Conservation (phyloP, 805 yeast genomes). For the Candida verbasci region DNA sequence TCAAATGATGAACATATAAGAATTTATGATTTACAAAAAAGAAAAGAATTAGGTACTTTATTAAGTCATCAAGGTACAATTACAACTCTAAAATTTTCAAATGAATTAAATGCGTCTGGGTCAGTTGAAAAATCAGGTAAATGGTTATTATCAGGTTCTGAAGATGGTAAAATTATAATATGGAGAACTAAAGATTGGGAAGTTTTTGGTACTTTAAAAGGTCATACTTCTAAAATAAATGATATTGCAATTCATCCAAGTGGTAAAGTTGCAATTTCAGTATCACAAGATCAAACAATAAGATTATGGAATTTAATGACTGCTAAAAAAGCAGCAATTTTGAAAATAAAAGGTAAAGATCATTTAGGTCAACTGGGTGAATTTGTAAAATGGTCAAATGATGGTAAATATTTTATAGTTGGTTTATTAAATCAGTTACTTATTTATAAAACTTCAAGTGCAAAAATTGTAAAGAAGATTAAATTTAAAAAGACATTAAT, state of each 20-base stretch:
- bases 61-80: conserved; percentile 88
- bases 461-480: conserved; percentile 52
- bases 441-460: conserved; percentile 60
- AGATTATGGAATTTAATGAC: conserved; percentile 97
- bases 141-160: conserved; percentile 89
- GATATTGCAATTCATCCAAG: conserved; percentile 88
- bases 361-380: conserved; percentile 63
- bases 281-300: conserved; percentile 78
- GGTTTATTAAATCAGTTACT: conserved; percentile 65
- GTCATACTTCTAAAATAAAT: conserved; percentile 78
- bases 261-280: conserved; percentile 86
- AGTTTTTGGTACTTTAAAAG: conserved; percentile 78
- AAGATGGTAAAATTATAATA: conserved; percentile 81
- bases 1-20: conserved; percentile 94
- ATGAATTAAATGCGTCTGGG: conserved; percentile 29
- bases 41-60: conserved; percentile 89
- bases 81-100: conserved; percentile 68
- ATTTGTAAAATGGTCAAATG: conserved; percentile 60
- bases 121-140: conserved; percentile 51
- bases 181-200: conserved; percentile 99
- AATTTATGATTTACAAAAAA: conserved; percentile 87
- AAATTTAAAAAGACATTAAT: conserved; percentile 57
- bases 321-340: conserved; percentile 82
- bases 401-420: conserved; percentile 71
- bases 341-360: conserved; percentile 68